These are phyloP conservation scores for Candida oleophila DNA, from an alignment of 805 yeast species.

Conservation along the genomic window DNA sequence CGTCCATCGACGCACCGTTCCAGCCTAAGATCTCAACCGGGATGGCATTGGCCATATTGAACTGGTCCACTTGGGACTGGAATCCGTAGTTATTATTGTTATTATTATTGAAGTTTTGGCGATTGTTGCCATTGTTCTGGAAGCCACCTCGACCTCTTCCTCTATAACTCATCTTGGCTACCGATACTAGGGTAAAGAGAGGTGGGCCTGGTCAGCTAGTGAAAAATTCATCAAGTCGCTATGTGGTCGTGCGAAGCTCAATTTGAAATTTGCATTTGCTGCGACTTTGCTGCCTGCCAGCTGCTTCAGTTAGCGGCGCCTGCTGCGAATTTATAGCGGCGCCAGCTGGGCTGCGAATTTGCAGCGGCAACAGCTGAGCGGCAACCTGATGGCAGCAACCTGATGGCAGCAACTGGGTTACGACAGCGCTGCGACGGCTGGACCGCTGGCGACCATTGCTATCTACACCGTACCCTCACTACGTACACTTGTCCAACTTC, in stretches of 20 bases:
- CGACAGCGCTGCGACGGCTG: too few relatives aligned
- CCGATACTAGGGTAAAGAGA: background rate
- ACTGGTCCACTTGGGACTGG: slow-evolving; percentile 25
- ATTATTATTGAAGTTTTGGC: slow-evolving; percentile 8
- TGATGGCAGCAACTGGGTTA: too few relatives aligned
- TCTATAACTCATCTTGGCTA: slow-evolving; percentile 33
- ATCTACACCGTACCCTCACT: too few relatives aligned
- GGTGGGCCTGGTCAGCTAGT: background rate
- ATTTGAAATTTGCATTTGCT: background rate
- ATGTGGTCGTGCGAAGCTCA: background rate
- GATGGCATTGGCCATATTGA: slow-evolving; percentile 33
- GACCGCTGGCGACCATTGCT: too few relatives aligned
- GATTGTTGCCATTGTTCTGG: slow-evolving; percentile 6
- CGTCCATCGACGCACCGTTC: slow-evolving; percentile 75
- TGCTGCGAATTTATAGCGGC: background rate
- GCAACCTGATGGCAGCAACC: too few relatives aligned
- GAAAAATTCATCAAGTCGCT: too few relatives aligned
- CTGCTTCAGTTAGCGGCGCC: too few relatives aligned
- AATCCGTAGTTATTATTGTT: slow-evolving; percentile 4
- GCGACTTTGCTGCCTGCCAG: too few relatives aligned
- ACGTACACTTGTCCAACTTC: too few relatives aligned
- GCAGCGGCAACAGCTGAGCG: too few relatives aligned
- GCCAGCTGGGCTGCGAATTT: background rate
- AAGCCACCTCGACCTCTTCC: slow-evolving; percentile 33
- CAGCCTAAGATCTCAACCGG: slow-evolving; percentile 72